A percentile compares a stretch with the other conserved stretches of the same genome.
phyloP scores from a whole-genome alignment of 768 basidiomycete genomes.

The Phlebiopsis flavidoalba region DNA sequence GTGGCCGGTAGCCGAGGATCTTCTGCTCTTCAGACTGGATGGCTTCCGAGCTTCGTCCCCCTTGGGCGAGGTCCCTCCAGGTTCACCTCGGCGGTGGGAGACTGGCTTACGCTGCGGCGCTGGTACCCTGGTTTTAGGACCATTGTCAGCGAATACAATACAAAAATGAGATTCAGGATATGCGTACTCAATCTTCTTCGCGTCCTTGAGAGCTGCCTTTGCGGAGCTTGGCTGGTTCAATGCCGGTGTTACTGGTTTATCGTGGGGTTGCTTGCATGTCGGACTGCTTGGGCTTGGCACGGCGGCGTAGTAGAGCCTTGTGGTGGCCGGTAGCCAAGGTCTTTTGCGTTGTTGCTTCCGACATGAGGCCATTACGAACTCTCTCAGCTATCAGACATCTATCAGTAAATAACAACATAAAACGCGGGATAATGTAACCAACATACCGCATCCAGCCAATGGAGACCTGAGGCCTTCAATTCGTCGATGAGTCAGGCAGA shows the following conservation, averaged over 20 bases:
- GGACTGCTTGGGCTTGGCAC: conserved; percentile 29
- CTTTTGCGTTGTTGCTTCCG: conserved; percentile 32
- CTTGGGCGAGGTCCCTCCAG: conserved; percentile 13
- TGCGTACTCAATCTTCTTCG: conserved; percentile 18
- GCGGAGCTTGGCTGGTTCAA: conserved; percentile 14
- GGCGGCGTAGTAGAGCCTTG: conserved; percentile 30
- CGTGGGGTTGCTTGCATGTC: conserved; percentile 26
- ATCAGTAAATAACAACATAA: background rate
- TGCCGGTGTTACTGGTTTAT: conserved; percentile 9
- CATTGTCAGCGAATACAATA: background rate
- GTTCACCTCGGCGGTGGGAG: conserved; percentile 12
- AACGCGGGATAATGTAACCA: background rate
- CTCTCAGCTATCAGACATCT: conserved; percentile 16
- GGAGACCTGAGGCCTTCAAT: conserved; percentile 14
- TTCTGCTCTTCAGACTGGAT: conserved; percentile 24
- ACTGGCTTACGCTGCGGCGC: conserved; percentile 1
- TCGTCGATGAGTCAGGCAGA: background rate
- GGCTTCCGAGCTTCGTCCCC: conserved; percentile 17
- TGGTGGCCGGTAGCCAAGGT: conserved; percentile 31
- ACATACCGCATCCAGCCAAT: conserved; percentile 18
- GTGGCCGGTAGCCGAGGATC: conserved; percentile 20
- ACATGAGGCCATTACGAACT: conserved; percentile 32
- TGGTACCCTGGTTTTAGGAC: background rate
- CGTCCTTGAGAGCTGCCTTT: conserved; percentile 22
- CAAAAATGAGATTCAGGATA: too few relatives aligned